These are phyloP conservation scores for Rugonectria rugulosa DNA, from an alignment of 2,329 filamentous ascomycete species.

Conservation along the genomic window DNA sequence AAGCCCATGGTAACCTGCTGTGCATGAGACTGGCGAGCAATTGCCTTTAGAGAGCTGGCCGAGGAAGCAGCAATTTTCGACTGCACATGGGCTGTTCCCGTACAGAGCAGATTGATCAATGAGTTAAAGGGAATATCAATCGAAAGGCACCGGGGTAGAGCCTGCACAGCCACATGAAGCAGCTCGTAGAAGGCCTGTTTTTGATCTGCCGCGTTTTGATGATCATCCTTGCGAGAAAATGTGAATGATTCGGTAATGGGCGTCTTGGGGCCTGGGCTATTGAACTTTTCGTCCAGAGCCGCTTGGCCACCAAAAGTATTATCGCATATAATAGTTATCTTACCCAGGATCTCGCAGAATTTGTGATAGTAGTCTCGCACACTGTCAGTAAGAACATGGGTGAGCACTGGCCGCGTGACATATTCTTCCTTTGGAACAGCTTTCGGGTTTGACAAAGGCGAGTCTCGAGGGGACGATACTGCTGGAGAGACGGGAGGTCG, in stretches of 20 bases:
- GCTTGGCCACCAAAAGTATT: conserved; percentile 97
- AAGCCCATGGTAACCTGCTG: conserved; percentile 98
- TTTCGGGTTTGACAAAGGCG: conserved; percentile 34
- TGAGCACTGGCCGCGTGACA: conserved; percentile 70
- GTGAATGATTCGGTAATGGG: conserved; percentile 95
- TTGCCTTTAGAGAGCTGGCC: conserved; percentile 91
- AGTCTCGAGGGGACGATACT: conserved; percentile 46
- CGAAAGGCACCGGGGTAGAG: conserved; percentile 91
- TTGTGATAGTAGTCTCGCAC: conserved; percentile 86
- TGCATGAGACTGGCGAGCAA: conserved; percentile 90
- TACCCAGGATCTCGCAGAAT: conserved; percentile 94
- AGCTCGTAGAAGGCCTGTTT: conserved; percentile 96
- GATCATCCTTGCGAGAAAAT: conserved; percentile 84
- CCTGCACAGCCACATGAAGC: conserved; percentile 93
- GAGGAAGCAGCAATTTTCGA: conserved; percentile 91
- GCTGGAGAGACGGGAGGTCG: conserved; percentile 54
- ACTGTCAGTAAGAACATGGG: conserved; percentile 72
- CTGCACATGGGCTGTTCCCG: conserved; percentile 94
- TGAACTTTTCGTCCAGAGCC: conserved; percentile 94
- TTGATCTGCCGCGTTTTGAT: conserved; percentile 75
- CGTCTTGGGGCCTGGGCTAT: conserved; percentile 85
- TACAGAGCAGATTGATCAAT: conserved; percentile 93
- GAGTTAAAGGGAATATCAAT: conserved; percentile 91
- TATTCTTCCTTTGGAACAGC: conserved; percentile 63
- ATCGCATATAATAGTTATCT: conserved; percentile 95